Percentiles rank a stretch among this genome's conserved stretches.
Conservation (phyloP, 2,329 filamentous ascomycete genomes). For the Tympanopsis confertula region DNA sequence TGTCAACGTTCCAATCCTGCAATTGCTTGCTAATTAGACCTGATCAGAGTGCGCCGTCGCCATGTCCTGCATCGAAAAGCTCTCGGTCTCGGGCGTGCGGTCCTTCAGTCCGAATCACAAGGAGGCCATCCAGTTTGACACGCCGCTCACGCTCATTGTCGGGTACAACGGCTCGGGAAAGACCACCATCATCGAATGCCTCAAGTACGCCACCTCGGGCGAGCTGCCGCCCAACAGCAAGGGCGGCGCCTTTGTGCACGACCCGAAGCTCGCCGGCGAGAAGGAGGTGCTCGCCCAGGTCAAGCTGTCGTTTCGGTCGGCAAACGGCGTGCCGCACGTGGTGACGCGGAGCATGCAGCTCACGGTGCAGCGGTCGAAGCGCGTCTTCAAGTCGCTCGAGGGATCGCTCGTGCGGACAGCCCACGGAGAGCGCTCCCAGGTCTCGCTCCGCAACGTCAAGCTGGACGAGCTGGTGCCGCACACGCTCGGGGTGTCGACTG, state of each 20-base stretch:
- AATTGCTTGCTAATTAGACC: too few species aligned
- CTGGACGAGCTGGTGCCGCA: slow-evolving; percentile 75
- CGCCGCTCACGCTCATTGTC: slow-evolving; percentile 88
- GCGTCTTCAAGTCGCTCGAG: slow-evolving; percentile 75
- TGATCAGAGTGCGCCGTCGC: too few species aligned
- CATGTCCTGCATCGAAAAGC: slow-evolving; percentile 2
- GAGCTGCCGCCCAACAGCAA: slow-evolving; percentile 85
- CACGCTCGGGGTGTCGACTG: slow-evolving; percentile 77
- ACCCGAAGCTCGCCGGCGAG: slow-evolving; percentile 83
- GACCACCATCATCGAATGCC: slow-evolving; percentile 96
- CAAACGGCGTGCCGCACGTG: slow-evolving; percentile 68
- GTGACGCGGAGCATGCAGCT: slow-evolving; percentile 76
- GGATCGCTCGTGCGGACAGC: slow-evolving; percentile 64
- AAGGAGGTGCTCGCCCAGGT: slow-evolving; percentile 86
- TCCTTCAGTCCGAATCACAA: slow-evolving; percentile 69
- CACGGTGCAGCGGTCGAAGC: slow-evolving; percentile 69
- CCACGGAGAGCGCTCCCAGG: slow-evolving; percentile 66
- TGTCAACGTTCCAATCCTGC: too few species aligned
- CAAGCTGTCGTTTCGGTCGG: slow-evolving; percentile 74
- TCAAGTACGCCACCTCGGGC: slow-evolving; percentile 95
- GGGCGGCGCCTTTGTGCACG: slow-evolving; percentile 87
- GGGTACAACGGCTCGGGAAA: slow-evolving; percentile 96
- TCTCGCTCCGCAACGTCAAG: slow-evolving; percentile 71
- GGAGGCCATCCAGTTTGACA: slow-evolving; percentile 78
- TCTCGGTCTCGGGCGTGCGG: slow-evolving; percentile 46